Percentiles rank a stretch among this genome's conserved stretches.
These are phyloP conservation scores for Alternaria alternata DNA, from an alignment of 2,329 filamentous ascomycete species.

Conservation along the genomic window DNA sequence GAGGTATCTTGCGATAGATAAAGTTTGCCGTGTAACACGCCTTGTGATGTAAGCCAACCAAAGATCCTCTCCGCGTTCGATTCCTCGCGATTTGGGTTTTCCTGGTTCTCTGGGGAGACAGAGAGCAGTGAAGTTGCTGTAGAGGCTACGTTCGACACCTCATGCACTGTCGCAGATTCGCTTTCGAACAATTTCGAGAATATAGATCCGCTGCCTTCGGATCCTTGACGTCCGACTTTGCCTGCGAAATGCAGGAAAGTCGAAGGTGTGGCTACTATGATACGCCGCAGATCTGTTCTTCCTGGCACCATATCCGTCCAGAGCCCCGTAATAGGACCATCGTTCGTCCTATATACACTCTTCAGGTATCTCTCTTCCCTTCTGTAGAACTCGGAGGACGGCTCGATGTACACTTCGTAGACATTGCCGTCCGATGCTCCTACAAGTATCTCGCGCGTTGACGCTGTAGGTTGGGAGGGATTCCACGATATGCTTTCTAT, in stretches of 20 bases:
- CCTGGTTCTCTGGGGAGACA: constrained; percentile 75
- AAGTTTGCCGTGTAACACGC: constrained; percentile 86
- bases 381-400: constrained; percentile 91
- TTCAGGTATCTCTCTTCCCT: constrained; percentile 94
- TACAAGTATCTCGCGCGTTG: constrained; percentile 90
- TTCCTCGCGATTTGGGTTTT: constrained; percentile 60
- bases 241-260: constrained; percentile 84
- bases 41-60: constrained; percentile 89
- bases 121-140: constrained; percentile 72
- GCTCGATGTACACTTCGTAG: constrained; percentile 95
- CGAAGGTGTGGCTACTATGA: constrained; percentile 81
- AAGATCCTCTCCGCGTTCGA: constrained; percentile 74
- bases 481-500: constrained; percentile 97
- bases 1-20: constrained; percentile 66
- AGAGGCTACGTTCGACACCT: constrained; percentile 68
- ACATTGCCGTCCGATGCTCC: constrained; percentile 93
- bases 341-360: constrained; percentile 79
- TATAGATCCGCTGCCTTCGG: constrained; percentile 83
- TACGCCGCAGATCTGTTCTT: constrained; percentile 75
- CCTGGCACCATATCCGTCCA: constrained; percentile 79
- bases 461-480: constrained; percentile 88
- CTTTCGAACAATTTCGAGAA: constrained; percentile 89
- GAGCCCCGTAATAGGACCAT: constrained; percentile 83
- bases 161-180: constrained; percentile 80
- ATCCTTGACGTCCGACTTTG: constrained; percentile 73